A percentile compares a stretch with the other conserved stretches of the same genome.
Conservation (phyloP, 108 stramenopile genomes). For the Mayamaea pseudoterrestris region DNA sequence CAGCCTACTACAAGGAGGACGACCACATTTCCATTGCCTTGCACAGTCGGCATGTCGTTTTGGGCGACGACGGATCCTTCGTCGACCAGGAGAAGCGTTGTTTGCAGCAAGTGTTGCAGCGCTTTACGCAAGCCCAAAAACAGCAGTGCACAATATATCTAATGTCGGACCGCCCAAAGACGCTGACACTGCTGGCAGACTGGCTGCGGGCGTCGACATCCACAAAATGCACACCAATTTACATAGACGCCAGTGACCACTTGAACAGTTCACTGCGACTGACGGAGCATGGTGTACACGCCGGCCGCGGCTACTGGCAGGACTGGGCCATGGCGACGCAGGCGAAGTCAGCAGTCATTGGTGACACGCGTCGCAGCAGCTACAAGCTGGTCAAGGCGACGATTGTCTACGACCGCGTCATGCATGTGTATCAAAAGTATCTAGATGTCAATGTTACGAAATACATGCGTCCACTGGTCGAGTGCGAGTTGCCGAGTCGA, state of each 20-base stretch:
- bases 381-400: slow-evolving; percentile 11
- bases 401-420: slow-evolving; percentile 9
- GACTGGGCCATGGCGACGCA: slow-evolving; percentile 13
- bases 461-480: slow-evolving; percentile 6
- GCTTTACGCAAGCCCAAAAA: neutral
- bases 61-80: slow-evolving; percentile 37
- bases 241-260: neutral
- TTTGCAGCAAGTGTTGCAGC: slow-evolving; percentile 4
- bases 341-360: slow-evolving; percentile 13
- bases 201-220: slow-evolving; percentile 8
- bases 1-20: neutral
- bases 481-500: slow-evolving; percentile 11
- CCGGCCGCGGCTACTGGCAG: slow-evolving; percentile 14
- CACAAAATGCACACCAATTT: neutral
- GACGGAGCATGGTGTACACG: slow-evolving; percentile 20
- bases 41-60: slow-evolving; percentile 22
- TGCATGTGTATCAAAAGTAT: neutral
- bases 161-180: slow-evolving; percentile 18
- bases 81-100: slow-evolving; percentile 19
- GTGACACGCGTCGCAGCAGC: slow-evolving; percentile 12
- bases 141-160: slow-evolving; percentile 16
- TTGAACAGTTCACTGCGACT: slow-evolving; percentile 1
- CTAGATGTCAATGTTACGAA: neutral
- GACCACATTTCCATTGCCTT: slow-evolving; percentile 8
- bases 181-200: slow-evolving; percentile 6